Evolutionary conservation across 371 early-diverging fungal genomes (phyloP), one percentile per base, ranked within the genome.

Genomic region (Dipsacomyces acuminosporus): DNA sequence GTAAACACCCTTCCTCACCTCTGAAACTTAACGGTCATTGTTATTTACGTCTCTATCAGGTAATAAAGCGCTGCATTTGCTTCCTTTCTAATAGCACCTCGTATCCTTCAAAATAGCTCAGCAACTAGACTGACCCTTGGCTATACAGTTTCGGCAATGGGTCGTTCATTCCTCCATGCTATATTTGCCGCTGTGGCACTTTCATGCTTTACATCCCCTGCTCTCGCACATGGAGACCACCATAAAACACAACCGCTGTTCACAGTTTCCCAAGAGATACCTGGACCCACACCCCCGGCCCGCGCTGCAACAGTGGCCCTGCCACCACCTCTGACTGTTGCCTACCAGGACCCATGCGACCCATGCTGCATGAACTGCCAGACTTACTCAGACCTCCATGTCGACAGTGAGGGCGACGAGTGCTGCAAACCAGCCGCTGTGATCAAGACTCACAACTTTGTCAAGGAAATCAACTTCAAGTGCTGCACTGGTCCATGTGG

Each of bases 401-500:
- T 66, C 8, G 67, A 66, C 41, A 61, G 56, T 41, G 67, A 66
- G 6, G 52, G 61, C 43, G 66, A 66, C 44, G 56, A 61, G 35
- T 61, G 61, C 61, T 66, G 67, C 61, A 66, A 66, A 44, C 67
- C 67, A 6, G 67, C 67, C 2, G 67, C 67, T 0, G 67, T 66
- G 25, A 66, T 66, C 48, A 66, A 66, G 61, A 66, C 67, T 5
- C 67, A 61, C 38, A 52, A 61, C 40, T 66, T 66, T 57, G 54
- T 66, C 50, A 66, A 66, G 54, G 61, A 66, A 22, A 45, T 66
- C 50, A 56, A 66, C 51, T 66, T 61, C 61, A 66, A 61, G 61
- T 66, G 67, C 67, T 66, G 67, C 67, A 66, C 67, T 2, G 61
- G 61, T 1, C 67, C 67, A 11, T 66, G 61, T 38, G 67, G 67